Evolutionary conservation across 2,329 filamentous ascomycete species (phyloP), one percentile per base, ranked within the genome.

Genomic region (Talaromyces funiculosus): DNA sequence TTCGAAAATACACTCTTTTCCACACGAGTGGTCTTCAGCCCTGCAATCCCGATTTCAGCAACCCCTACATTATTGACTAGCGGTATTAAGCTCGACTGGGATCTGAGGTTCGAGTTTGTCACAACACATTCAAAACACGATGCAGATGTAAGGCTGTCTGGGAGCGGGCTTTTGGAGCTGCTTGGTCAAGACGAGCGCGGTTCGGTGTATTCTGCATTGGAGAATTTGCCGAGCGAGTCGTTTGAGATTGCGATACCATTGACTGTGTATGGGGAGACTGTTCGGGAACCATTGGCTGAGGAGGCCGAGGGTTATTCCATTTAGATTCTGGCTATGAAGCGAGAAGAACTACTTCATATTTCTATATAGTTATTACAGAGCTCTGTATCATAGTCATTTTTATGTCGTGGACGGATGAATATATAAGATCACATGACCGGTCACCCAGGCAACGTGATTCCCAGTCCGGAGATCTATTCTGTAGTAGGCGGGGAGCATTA

Each of bases 51-150:
- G 0, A 83, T 89, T 18, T 82, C 82, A 14, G 92, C 90, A 0
- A 96, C 92, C 0, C 94, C 94, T 0, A 92, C 94, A 64, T 96
- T 99, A 66, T 84, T 95, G 51, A 99, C 94, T 0, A 96, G 86
- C 63, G 92, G 92, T 1, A 85, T 99, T 3, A 89, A 85, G 64
- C 79, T 97, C 26, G 89, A 91, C 66, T 99, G 94, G 94, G 90
- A 89, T 72, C 80, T 99, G 35, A 82, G 90, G 1, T 86, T 99
- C 61, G 92, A 97, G 75, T 99, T 99, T 75, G 92, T 96, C 26
- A 93, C 93, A 5, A 87, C 90, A 5, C 84, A 82, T 42, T 66
- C 68, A 9, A 72, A 74, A 33, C 68, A 72, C 38, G 77, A 78
- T 8, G 67, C 69, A 24, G 72, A 76, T 7, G 63, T 67, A 3